Evolutionary conservation across 176 grass and related monocot species (phyloP).

Genomic region (Hordeum vulgare): MorexV3_pseudomolecules_assembly NC_058520.1:3151106-3151605

Average conservation of each 20-base stretch:
- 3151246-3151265: neutral
- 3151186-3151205: too few species aligned
- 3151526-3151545: neutral
- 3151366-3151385: neutral
- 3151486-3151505: neutral
- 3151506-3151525: neutral
- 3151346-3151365: neutral
- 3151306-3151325: too few species aligned
- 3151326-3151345: too few species aligned
- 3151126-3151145: too few species aligned
- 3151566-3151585: too few species aligned
- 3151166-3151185: too few species aligned
- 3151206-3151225: too few species aligned
- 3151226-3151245: too few species aligned
- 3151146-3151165: too few species aligned
- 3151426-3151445: neutral
- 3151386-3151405: neutral
- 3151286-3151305: too few species aligned
- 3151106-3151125: too few species aligned
- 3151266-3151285: neutral
- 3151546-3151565: neutral
- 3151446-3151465: neutral
- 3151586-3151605: too few species aligned
- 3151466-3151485: neutral
- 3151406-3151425: constrained; percentile 1